These are phyloP conservation scores for Plenodomus lindquistii DNA, from an alignment of 2,329 filamentous ascomycete species.

Conservation along the genomic window DNA sequence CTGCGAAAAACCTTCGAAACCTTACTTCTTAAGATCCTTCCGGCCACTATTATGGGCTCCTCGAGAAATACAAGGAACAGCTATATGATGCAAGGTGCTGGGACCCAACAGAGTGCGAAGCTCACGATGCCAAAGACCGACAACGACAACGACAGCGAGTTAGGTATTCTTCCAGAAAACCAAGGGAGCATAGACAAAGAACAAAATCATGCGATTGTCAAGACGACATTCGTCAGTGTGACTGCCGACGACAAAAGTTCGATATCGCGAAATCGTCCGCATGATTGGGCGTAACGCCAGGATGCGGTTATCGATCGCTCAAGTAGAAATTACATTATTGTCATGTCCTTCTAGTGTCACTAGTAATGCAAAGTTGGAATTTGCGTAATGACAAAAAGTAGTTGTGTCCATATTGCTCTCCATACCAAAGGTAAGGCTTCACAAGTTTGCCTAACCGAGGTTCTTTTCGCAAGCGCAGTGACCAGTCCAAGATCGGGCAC, in stretches of 20 bases:
- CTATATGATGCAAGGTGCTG: constrained; percentile 18
- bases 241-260: constrained; percentile 10
- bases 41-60: constrained; percentile 19
- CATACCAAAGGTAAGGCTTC: neutral
- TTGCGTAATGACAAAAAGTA: no score
- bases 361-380: neutral
- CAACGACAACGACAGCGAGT: constrained; percentile 21
- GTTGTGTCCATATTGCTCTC: neutral
- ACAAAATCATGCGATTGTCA: constrained; percentile 10
- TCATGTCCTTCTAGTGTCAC: no score
- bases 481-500: neutral
- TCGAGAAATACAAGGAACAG: constrained; percentile 17
- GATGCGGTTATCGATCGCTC: no score
- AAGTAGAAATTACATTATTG: no score
- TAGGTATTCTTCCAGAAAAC: constrained; percentile 17
- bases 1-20: constrained; percentile 32
- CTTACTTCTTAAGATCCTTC: constrained; percentile 19
- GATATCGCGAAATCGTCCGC: constrained; percentile 4
- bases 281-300: constrained; percentile 15
- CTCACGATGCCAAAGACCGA: constrained; percentile 8
- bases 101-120: constrained; percentile 9
- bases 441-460: constrained; percentile 4
- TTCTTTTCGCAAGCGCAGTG: neutral
- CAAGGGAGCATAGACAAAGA: neutral
- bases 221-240: constrained; percentile 20